Conservation (phyloP, 805 yeast species). For the Saccharomycopsis sp. region DNA sequence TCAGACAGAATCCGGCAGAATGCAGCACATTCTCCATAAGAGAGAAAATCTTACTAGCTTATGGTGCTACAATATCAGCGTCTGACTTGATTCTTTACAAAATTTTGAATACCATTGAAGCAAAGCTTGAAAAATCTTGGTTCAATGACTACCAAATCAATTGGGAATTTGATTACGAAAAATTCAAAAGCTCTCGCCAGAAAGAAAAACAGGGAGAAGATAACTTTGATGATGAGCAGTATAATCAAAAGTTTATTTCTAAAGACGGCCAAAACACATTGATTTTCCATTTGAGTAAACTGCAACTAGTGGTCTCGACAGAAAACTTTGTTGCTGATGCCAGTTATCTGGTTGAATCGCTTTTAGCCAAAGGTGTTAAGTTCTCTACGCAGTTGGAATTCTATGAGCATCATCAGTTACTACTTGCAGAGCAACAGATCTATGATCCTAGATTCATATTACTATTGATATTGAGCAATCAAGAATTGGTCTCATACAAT, state of each 20-base stretch:
- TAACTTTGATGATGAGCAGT: slow-evolving; percentile 22
- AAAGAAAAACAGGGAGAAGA: neutral
- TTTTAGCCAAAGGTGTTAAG: neutral
- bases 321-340: slow-evolving; percentile 27
- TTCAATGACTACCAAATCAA: slow-evolving; percentile 42
- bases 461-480: slow-evolving; percentile 53
- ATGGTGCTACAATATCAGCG: slow-evolving; percentile 54
- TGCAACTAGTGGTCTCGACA: slow-evolving; percentile 43
- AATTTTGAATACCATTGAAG: slow-evolving; percentile 53
- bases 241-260: neutral
- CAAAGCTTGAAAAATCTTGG: slow-evolving; percentile 52
- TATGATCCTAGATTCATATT: slow-evolving; percentile 73
- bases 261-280: slow-evolving; percentile 28
- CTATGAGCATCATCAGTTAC: neutral
- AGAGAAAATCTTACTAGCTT: slow-evolving; percentile 43
- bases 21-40: slow-evolving; percentile 44
- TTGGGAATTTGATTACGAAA: slow-evolving; percentile 49
- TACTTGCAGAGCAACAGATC: slow-evolving; percentile 21
- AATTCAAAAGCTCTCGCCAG: slow-evolving; percentile 8
- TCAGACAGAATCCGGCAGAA: slow-evolving; percentile 36
- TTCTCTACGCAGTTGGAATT: neutral
- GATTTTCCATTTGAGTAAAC: slow-evolving; percentile 30
- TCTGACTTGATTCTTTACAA: slow-evolving; percentile 58
- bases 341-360: neutral
- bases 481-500: slow-evolving; percentile 44